Evolutionary conservation across 2,329 filamentous ascomycete genomes (phyloP).

Genomic region (Aspergillus sp.): DNA sequence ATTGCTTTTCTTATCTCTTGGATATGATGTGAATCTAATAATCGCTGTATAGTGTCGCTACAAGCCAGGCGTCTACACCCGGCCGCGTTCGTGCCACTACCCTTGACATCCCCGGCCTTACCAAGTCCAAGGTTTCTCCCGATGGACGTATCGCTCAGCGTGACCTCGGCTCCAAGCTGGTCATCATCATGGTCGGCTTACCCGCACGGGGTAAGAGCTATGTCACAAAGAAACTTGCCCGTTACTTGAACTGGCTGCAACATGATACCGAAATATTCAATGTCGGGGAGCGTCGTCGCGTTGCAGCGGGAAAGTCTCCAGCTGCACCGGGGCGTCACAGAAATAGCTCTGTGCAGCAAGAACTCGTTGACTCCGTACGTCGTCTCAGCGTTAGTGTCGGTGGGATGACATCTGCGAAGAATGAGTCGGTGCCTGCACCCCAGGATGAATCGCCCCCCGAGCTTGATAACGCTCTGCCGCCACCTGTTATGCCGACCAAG

Average conservation of each 20-base stretch:
- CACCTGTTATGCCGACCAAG: constrained; percentile 48
- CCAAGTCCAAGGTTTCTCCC: constrained; percentile 89
- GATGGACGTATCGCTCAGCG: constrained; percentile 91
- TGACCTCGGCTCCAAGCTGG: constrained; percentile 93
- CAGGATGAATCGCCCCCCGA: constrained; percentile 23
- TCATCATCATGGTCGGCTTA: constrained; percentile 97
- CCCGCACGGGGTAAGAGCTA: constrained; percentile 97
- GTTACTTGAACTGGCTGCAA: constrained; percentile 96
- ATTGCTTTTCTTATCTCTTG: background rate
- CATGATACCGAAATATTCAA: constrained; percentile 97
- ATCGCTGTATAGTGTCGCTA: constrained; percentile 21
- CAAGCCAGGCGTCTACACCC: constrained; percentile 59
- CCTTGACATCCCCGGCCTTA: constrained; percentile 94
- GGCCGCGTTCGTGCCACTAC: constrained; percentile 84
- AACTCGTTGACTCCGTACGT: constrained; percentile 45
- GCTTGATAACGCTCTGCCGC: constrained; percentile 36
- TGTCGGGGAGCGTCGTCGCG: constrained; percentile 84
- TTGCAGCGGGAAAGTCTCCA: constrained; percentile 62
- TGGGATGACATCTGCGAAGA: constrained; percentile 20
- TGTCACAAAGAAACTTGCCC: constrained; percentile 95
- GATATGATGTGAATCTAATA: background rate
- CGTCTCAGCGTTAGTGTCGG: constrained; percentile 42
- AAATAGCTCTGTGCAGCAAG: constrained; percentile 37
- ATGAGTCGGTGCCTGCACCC: constrained; percentile 14
- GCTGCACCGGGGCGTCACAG: constrained; percentile 25